Base-by-base conservation (phyloP, 371 early-diverging fungal genomes). In the Mortierella polycephala region DNA sequence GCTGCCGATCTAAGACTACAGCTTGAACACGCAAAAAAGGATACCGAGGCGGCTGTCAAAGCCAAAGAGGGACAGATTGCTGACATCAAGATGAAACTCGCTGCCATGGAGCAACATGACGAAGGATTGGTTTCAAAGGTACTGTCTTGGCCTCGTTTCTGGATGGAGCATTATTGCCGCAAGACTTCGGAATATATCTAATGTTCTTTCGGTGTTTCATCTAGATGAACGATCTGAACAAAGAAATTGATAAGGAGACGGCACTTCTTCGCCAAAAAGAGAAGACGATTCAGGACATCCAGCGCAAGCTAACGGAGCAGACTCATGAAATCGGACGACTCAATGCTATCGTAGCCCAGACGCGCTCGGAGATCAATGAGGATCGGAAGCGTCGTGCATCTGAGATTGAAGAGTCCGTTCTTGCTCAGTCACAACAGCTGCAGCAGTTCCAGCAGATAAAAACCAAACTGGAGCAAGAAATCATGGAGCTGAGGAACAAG, bases 381-480 rank as follows among this genome's bases (percentile, higher is more conserved):
- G 64, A 64, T 18, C 71, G 55, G 11, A 51, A 60, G 23, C 58
- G 54, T 1, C 64, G 46, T 7, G 53, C 53, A 1, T 63, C 71
- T 5, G 71, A 63, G 14, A 54, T 46, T 13, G 47, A 63, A n/a
- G 57, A 59, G 12, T n/a, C 59, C n/a, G 18, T 16, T 18, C 21
- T n/a, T n/a, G n/a, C n/a, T n/a, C n/a, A n/a, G n/a, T n/a, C n/a
- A n/a, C n/a, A n/a, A n/a, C n/a, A n/a, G n/a, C n/a, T n/a, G n/a
- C n/a, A n/a, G n/a, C n/a, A n/a, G n/a, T n/a, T n/a, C n/a, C n/a
- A n/a, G n/a, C n/a, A 37, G 13, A 39, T 61, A 81, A 82, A 68
- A 74, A 81, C 47, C 8, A 63, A 51, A 11, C 82, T 85, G 39
- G 75, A 83, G 81, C 81, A 81, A 47, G 67, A 83, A 57, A 83